Evolutionary conservation across 2,329 filamentous ascomycete species (phyloP), one percentile per base, ranked within the genome.

Genomic region (Colletotrichum tabaci): DNA sequence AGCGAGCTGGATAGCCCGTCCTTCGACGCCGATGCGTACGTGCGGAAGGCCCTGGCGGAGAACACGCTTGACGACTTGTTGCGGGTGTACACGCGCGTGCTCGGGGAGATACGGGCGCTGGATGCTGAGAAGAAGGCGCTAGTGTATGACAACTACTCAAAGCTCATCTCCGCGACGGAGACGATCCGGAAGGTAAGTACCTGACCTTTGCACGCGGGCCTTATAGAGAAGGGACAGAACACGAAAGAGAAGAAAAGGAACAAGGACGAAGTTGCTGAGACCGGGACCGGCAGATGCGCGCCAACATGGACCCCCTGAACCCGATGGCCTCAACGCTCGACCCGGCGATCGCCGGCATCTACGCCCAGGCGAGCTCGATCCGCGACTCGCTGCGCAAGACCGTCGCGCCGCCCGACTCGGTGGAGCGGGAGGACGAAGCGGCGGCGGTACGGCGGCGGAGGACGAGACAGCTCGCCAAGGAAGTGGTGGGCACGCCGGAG

Each of bases 141-240:
- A 73, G 96, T 99, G 5, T 99, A 99, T 81, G 96, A 99, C 81
- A 99, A 99, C 80, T 99, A 98, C 82, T 96, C 93, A 76, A 98
- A 98, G 83, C 84, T 99, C 75, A 98, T 99, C 75, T 90, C 92
- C n/a, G 96, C 96, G 1, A 98, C 97, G 13, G 96, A 98, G 82
- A 98, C 96, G 3, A 99, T 99, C 77, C 89, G 93, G 61, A 94
- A 94, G 84, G 89, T 90, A 76, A 26, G 81, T 73, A 26, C 12
- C 12, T 8, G 35, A 15, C 13, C 42, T 15, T 38, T 38, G 35
- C 13, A 42, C n/a, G 13, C 38, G 3, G 4, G 2, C 16, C 40
- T 23, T 16, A 23, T 21, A 7, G n/a, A 38, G 35, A 38, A 38
- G 35, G 35, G 35, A 38, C 35, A 38, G 35, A 38, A 38, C 35